phyloP scores from a whole-genome alignment of 345 rosid genomes.

The Citrus sp. region DNA sequence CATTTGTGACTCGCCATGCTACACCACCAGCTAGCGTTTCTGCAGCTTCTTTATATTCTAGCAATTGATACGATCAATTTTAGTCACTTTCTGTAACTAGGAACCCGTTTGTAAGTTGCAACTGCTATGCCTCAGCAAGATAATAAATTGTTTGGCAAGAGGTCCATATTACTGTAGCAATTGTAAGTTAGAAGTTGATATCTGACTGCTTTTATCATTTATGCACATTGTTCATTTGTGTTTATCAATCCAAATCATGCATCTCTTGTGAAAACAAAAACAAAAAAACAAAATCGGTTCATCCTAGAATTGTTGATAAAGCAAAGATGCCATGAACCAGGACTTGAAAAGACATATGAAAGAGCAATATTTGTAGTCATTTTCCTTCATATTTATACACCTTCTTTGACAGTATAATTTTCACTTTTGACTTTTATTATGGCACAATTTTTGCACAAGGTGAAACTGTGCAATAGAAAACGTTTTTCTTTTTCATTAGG shows the following conservation, averaged over 20 bases:
- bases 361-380: background rate
- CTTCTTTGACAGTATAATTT: background rate
- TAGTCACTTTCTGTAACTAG: too few relatives aligned
- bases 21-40: constrained; percentile 19
- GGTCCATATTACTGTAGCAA: too few relatives aligned
- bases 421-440: background rate
- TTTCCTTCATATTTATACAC: background rate
- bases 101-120: too few relatives aligned
- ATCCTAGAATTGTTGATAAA: background rate
- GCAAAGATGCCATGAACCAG: background rate
- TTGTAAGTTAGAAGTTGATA: too few relatives aligned
- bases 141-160: too few relatives aligned
- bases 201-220: too few relatives aligned
- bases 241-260: too few relatives aligned
- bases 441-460: background rate
- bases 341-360: background rate
- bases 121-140: too few relatives aligned
- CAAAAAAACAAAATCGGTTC: background rate
- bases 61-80: too few relatives aligned
- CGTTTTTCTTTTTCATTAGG: background rate
- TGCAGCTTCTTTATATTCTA: background rate
- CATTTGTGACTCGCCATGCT: constrained; percentile 66
- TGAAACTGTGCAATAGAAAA: background rate
- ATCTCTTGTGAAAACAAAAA: background rate
- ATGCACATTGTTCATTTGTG: too few relatives aligned